Base-by-base conservation (phyloP, 129 eudicot genomes). In the Glebionis coronaria region DNA sequence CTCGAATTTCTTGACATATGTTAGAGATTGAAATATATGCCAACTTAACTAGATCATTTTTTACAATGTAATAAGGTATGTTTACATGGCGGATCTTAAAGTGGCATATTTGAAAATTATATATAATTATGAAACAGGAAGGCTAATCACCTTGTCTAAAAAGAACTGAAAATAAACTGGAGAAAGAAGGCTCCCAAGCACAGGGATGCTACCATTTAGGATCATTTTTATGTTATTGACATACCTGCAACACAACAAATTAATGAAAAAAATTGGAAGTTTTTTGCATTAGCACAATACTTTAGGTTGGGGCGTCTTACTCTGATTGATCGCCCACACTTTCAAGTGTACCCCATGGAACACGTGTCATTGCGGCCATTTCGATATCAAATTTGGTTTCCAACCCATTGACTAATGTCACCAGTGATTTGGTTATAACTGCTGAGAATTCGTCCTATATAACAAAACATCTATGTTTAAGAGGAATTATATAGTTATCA, bases 311-410 rank as follows among this genome's bases (percentile, higher is more conserved):
- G 13, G 51, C 44, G 62, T 71, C 88, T 85, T 92, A 92, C 96
- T 78, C 96, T 42, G 98, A 92, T 70, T 92, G 98, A 65, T 88
- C 98, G 60, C 98, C 98, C 73, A 92, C 98, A 79, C 98, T 88
- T 82, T 92, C 98, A 76, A 92, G 96, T 25, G 96, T 92, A 52
- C 78, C 92, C 98, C 98, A 92, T 13, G 86, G 90, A 63, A 92
- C 90, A 63, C 98, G 98, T 70, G 98, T 86, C 98, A 92, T 92
- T 80, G 96, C 87, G 54, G 86, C 96, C 98, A 92, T 92, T 86
- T 92, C 98, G 71, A 76, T 78, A 65, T 92, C 98, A 86, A 92
- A 88, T 78, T 92, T 92, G 52, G 91, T 85, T 78, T 88, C 98
- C 75, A 92, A 65, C 23, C 98, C 98, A 67, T 85, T 89, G 63